These are phyloP conservation scores for Talaromyces wortmannii DNA, from an alignment of 495 filamentous ascomycete species.

Conservation along the genomic window DNA sequence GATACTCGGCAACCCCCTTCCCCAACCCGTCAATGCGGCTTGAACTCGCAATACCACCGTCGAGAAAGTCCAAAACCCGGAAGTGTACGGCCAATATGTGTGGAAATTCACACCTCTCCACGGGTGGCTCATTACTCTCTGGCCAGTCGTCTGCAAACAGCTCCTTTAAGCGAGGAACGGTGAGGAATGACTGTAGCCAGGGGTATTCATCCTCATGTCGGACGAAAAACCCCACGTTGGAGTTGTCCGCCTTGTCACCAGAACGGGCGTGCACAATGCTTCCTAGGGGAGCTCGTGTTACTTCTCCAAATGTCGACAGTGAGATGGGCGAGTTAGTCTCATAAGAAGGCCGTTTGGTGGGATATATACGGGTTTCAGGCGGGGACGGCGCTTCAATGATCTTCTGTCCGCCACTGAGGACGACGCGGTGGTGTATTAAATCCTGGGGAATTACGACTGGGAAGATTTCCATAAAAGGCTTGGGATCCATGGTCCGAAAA, in stretches of 20 bases:
- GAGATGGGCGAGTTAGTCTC: slow-evolving; percentile 2
- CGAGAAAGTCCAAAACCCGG: slow-evolving; percentile 14
- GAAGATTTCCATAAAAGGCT: slow-evolving; percentile 11
- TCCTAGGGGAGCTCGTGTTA: slow-evolving; percentile 8
- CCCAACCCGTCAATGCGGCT: slow-evolving; percentile 17
- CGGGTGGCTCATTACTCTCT: slow-evolving; percentile 3
- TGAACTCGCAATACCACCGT: slow-evolving; percentile 17
- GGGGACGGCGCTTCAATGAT: not conserved
- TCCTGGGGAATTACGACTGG: slow-evolving; percentile 12
- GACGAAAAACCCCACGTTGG: slow-evolving; percentile 21
- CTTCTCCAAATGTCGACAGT: slow-evolving; percentile 8
- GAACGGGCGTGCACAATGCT: slow-evolving; percentile 18
- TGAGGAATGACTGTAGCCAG: slow-evolving; percentile 21
- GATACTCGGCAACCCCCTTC: slow-evolving; percentile 22
- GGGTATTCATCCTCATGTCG: slow-evolving; percentile 11
- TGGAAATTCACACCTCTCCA: slow-evolving; percentile 15
- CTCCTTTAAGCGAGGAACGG: slow-evolving; percentile 9
- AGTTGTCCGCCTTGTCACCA: slow-evolving; percentile 22
- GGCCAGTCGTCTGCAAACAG: slow-evolving; percentile 19
- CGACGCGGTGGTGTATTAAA: not conserved
- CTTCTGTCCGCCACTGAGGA: not conserved
- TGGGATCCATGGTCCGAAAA: slow-evolving; percentile 9
- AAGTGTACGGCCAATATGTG: slow-evolving; percentile 20
- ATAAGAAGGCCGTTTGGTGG: slow-evolving; percentile 1
- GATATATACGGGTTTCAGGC: not conserved